phyloP scores from a whole-genome alignment of 2,329 filamentous ascomycete species.

The Verticillium zaregamsianum region DNA sequence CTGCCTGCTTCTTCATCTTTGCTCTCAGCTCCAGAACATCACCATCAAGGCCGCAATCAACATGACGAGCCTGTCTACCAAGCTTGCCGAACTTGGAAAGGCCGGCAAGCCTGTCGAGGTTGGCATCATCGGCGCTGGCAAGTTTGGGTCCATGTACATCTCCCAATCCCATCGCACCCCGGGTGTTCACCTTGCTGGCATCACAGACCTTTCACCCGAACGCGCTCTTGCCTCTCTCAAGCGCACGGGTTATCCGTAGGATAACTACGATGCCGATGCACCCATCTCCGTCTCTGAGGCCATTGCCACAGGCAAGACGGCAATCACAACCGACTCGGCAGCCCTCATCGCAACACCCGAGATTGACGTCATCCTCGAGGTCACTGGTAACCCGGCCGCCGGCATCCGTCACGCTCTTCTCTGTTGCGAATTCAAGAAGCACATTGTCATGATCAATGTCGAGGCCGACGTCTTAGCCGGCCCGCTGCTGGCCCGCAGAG shows the following conservation, averaged over 20 bases:
- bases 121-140: constrained; percentile 40
- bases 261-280: constrained; percentile 30
- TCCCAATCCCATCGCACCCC: constrained; percentile 37
- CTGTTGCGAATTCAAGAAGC: constrained; percentile 42
- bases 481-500: constrained; percentile 33
- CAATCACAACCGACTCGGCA: constrained; percentile 36
- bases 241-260: constrained; percentile 32
- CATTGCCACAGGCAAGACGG: constrained; percentile 33
- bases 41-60: not conserved
- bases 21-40: not conserved
- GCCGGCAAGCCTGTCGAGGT: constrained; percentile 34
- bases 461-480: constrained; percentile 40
- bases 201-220: constrained; percentile 36
- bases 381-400: constrained; percentile 37
- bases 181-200: constrained; percentile 36
- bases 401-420: constrained; percentile 37
- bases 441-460: constrained; percentile 44
- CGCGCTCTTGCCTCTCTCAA: constrained; percentile 34
- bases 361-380: constrained; percentile 39
- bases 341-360: constrained; percentile 35
- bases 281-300: constrained; percentile 31
- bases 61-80: constrained; percentile 35
- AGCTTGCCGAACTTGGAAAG: constrained; percentile 33
- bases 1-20: too few relatives aligned
- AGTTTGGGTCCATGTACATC: constrained; percentile 43